Percentiles rank a stretch among this genome's conserved stretches.
These are phyloP conservation scores for Microcera coccophila DNA, from an alignment of 2,329 filamentous ascomycete genomes.

Conservation along the genomic window DNA sequence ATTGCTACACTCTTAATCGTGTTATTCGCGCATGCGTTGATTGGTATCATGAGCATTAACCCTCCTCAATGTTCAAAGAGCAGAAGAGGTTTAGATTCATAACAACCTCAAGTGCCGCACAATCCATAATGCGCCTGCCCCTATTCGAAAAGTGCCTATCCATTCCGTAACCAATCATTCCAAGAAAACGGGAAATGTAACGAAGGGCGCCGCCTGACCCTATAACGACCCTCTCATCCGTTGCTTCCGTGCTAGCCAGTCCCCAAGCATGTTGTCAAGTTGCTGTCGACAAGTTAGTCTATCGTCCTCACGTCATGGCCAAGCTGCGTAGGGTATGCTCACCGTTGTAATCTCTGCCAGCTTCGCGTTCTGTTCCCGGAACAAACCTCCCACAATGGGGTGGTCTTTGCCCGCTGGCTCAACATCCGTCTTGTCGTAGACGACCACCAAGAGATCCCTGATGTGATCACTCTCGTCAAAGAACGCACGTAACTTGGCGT, in stretches of 20 bases:
- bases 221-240: constrained; percentile 52
- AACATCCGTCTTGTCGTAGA: constrained; percentile 87
- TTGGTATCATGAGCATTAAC: not conserved
- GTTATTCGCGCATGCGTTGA: not conserved
- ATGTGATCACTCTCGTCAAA: constrained; percentile 88
- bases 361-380: constrained; percentile 81
- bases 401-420: constrained; percentile 78
- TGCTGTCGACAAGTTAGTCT: constrained; percentile 47
- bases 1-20: not conserved
- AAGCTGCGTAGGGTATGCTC: constrained; percentile 37
- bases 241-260: constrained; percentile 72
- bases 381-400: constrained; percentile 74
- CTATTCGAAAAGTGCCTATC: constrained; percentile 20
- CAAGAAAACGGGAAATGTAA: not conserved
- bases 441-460: constrained; percentile 81
- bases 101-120: constrained; percentile 19
- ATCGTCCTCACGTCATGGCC: no score
- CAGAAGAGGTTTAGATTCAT: constrained; percentile 23
- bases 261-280: constrained; percentile 81
- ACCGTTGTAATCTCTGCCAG: constrained; percentile 80
- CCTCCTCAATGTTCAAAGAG: constrained; percentile 2
- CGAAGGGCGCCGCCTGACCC: constrained; percentile 2
- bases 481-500: constrained; percentile 79
- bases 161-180: not conserved
- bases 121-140: constrained; percentile 23